Evolutionary conservation across 345 rosid genomes (phyloP).

Genomic region (Leavenworthia alabamica): DNA sequence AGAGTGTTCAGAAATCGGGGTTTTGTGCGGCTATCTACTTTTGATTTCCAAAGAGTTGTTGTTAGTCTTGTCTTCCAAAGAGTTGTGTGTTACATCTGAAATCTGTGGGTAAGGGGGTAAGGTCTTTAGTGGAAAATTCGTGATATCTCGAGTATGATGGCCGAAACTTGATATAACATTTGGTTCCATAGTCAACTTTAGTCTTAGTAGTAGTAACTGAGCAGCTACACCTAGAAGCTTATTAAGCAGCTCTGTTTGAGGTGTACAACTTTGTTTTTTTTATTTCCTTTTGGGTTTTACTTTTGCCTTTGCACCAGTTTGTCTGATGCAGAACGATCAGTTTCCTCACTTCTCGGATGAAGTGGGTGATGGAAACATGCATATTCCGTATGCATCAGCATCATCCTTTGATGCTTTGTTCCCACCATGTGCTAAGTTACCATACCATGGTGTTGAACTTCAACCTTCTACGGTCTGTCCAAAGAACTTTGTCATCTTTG

Average conservation of each 20-base stretch:
- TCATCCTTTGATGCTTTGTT: slow-evolving; percentile 45
- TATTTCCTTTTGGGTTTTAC: slow-evolving; percentile 6
- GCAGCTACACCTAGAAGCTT: slow-evolving; percentile 29
- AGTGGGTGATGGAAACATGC: slow-evolving; percentile 39
- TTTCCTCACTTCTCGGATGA: slow-evolving; percentile 40
- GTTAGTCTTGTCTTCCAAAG: slow-evolving; percentile 29
- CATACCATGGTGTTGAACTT: slow-evolving; percentile 54
- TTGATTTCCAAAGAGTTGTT: slow-evolving; percentile 30
- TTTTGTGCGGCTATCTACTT: slow-evolving; percentile 43
- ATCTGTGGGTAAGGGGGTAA: not conserved
- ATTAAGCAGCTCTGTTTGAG: slow-evolving; percentile 25
- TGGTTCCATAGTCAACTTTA: slow-evolving; percentile 25
- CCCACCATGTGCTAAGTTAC: slow-evolving; percentile 49
- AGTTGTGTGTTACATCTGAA: slow-evolving; percentile 26
- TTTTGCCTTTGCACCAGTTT: no score
- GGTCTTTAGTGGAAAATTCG: slow-evolving; percentile 25
- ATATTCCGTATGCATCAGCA: slow-evolving; percentile 39
- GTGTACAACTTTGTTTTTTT: slow-evolving; percentile 24
- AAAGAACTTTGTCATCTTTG: slow-evolving; percentile 52
- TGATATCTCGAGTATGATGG: slow-evolving; percentile 32
- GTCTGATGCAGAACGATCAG: slow-evolving; percentile 53
- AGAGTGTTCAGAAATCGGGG: slow-evolving; percentile 26
- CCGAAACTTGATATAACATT: slow-evolving; percentile 31
- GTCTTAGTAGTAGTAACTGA: slow-evolving; percentile 23
- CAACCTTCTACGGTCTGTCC: slow-evolving; percentile 68